Conservation (phyloP, 2,329 filamentous ascomycete species). For the Fusarium tricinctum region DNA sequence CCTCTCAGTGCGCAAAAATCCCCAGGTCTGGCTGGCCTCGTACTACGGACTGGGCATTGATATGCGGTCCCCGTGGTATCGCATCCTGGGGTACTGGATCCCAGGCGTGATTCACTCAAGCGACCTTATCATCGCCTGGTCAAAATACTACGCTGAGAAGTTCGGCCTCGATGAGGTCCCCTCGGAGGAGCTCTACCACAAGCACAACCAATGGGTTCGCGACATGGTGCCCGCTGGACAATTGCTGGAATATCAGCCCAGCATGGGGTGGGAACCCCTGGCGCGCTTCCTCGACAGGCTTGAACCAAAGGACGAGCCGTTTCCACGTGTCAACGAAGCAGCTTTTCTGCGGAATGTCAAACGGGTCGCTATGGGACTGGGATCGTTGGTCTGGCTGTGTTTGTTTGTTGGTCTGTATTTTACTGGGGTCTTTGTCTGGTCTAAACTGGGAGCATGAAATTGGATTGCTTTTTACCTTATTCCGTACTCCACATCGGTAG, state of each 20-base stretch:
- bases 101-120: constrained; percentile 40
- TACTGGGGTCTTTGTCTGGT: constrained; percentile 6
- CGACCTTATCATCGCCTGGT: constrained; percentile 37
- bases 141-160: constrained; percentile 32
- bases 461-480: not conserved
- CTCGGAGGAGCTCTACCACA: constrained; percentile 31
- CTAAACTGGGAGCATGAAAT: not conserved
- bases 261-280: constrained; percentile 40
- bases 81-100: constrained; percentile 37
- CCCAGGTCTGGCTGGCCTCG: constrained; percentile 39
- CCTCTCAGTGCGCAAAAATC: constrained; percentile 37
- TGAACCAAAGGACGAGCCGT: constrained; percentile 16
- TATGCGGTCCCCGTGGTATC: constrained; percentile 35
- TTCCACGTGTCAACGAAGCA: constrained; percentile 41
- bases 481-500: too few relatives aligned
- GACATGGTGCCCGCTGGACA: constrained; percentile 30
- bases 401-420: constrained; percentile 24
- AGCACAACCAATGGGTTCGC: constrained; percentile 37
- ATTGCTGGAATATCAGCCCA: constrained; percentile 39
- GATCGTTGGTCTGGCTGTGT: constrained; percentile 35
- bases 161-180: constrained; percentile 26
- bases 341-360: constrained; percentile 41
- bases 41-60: constrained; percentile 41
- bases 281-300: constrained; percentile 20
- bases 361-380: constrained; percentile 36